Percentiles rank a stretch among this genome's conserved stretches.
These are phyloP conservation scores for Erucastrum elatum DNA, from an alignment of 345 rosid genomes.

Conservation along the genomic window DNA sequence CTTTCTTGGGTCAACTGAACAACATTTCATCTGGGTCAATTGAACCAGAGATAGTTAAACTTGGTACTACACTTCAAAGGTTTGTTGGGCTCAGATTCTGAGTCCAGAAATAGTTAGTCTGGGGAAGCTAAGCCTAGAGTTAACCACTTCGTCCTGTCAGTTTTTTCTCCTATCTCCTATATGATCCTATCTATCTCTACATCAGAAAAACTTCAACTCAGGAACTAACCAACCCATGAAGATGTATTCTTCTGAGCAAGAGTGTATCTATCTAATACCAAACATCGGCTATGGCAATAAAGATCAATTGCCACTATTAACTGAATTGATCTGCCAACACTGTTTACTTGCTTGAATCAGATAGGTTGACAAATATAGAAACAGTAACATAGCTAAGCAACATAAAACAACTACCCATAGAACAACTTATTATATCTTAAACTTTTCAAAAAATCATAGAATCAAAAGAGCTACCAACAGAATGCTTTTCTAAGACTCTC, in stretches of 20 bases:
- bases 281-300: neutral
- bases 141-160: neutral
- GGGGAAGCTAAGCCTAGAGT: too few species aligned
- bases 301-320: neutral
- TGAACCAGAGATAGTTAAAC: neutral
- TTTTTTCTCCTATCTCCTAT: neutral
- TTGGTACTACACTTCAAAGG: neutral
- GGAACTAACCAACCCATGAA: neutral
- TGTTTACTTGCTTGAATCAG: constrained; percentile 14
- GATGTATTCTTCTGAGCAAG: neutral
- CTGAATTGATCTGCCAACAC: neutral
- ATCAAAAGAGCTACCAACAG: neutral
- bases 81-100: too few species aligned
- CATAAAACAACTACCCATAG: neutral
- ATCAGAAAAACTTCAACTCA: neutral
- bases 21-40: neutral
- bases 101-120: too few species aligned
- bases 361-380: neutral
- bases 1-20: constrained; percentile 1
- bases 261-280: neutral
- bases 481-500: neutral
- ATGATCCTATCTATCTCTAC: neutral
- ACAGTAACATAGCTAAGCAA: neutral
- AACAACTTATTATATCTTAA: neutral
- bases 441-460: neutral